Conservation (phyloP, 2,329 filamentous ascomycete species). For the Rutstroemia sp. region DNA sequence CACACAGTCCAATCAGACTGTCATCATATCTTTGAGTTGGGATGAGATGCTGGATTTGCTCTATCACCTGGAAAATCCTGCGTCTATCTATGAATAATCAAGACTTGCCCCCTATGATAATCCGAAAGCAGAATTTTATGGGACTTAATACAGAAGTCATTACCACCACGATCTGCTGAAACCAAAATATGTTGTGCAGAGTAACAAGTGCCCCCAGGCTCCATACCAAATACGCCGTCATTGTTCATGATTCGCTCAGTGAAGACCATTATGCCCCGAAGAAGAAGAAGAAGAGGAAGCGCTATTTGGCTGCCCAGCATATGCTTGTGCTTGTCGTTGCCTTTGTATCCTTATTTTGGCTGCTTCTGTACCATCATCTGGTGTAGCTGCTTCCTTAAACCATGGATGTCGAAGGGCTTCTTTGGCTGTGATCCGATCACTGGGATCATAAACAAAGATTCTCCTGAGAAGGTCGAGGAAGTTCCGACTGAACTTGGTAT, state of each 20-base stretch:
- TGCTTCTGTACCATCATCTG: conserved; percentile 62
- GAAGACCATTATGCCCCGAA: conserved; percentile 22
- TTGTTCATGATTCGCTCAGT: conserved; percentile 24
- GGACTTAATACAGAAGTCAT: conserved; percentile 11
- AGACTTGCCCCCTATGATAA: conserved; percentile 1
- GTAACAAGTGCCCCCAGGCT: conserved; percentile 17
- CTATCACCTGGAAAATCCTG: background rate
- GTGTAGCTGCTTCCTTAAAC: conserved; percentile 56
- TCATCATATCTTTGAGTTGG: background rate
- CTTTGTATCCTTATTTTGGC: conserved; percentile 47
- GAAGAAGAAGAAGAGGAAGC: conserved; percentile 3
- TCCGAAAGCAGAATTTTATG: conserved; percentile 10
- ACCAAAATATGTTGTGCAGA: conserved; percentile 11
- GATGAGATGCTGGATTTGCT: background rate
- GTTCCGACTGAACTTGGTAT: conserved; percentile 50
- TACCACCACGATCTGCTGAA: conserved; percentile 11
- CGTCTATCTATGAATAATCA: conserved; percentile 8
- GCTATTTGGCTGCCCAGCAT: conserved; percentile 10
- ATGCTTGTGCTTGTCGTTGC: conserved; percentile 12
- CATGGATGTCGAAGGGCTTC: conserved; percentile 59
- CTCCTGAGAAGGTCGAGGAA: conserved; percentile 58
- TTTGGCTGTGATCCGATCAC: conserved; percentile 58
- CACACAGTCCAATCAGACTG: background rate
- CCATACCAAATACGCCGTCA: conserved; percentile 24
- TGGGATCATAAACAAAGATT: conserved; percentile 63